Base-by-base conservation (phyloP, 2,329 filamentous ascomycete genomes). In the Xylariaceae sp. region DNA sequence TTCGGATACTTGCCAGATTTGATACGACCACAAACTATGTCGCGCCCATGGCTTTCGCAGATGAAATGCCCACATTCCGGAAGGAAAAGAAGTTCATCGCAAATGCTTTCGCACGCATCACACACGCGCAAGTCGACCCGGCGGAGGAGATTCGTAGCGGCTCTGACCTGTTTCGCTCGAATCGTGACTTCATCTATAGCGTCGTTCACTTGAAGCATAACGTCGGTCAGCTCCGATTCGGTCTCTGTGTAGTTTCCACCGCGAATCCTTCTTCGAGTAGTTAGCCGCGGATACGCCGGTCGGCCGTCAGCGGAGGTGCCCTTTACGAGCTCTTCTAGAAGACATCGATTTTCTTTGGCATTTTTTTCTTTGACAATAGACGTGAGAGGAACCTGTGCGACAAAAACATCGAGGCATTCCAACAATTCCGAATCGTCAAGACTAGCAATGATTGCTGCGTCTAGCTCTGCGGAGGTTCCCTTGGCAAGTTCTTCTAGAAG, bases 11-110 rank as follows among this genome's bases (percentile, higher is more conserved):
- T 39, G 2, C n/a, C 17, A n/a, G 47, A 36, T 21, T 45, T 53
- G 36, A 62, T 54, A 6, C 60, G 50, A 8, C 67, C 66, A 49
- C 69, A 72, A 19, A 21, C 14, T 11, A 28, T 39, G 1, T 16
- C 37, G 2, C 29, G 12, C 6, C 52, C 21, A 34, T 69, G 64
- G 2, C 52, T 29, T 2, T 36, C 29, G 53, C 70, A 72, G 9
- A 72, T 43, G 1, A 71, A 45, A 43, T 72, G 70, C 6, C 70
- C 70, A 48, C 70, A 72, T n/a, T 65, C 59, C 11, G 58, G 55
- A 21, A 71, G 59, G 9, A 72, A 47, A 3, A 50, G 55, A 4
- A 68, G 43, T 2, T 56, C 47, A 0, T 52, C 11, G 14, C 39
- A 45, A 3, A 11, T 5, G 34, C 17, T 11, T 3, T 33, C 51